A percentile compares a stretch with the other conserved stretches of the same genome.
These are phyloP conservation scores for Xylogone sp. DNA, from an alignment of 2,329 filamentous ascomycete species.

Conservation along the genomic window DNA sequence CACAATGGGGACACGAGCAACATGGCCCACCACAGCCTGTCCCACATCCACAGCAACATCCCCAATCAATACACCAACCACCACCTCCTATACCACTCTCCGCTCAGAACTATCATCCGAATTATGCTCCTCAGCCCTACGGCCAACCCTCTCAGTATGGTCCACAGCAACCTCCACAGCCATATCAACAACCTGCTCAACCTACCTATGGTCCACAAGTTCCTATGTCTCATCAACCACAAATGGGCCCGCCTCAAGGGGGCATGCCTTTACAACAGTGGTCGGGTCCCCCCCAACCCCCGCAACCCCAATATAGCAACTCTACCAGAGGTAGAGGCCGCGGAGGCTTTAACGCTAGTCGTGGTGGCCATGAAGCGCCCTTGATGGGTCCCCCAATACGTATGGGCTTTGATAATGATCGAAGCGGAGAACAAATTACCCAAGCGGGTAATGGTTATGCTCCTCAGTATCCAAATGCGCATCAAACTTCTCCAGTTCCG, in stretches of 20 bases:
- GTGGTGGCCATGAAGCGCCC: constrained; percentile 38
- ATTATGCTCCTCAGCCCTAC: constrained; percentile 55
- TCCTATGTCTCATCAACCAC: constrained; percentile 26
- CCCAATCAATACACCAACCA: constrained; percentile 22
- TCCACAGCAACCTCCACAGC: constrained; percentile 26
- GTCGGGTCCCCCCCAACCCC: constrained; percentile 26
- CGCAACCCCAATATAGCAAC: constrained; percentile 36
- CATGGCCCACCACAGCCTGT: constrained; percentile 20
- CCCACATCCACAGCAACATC: constrained; percentile 20
- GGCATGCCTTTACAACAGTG: constrained; percentile 39
- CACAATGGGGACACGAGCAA: constrained; percentile 9
- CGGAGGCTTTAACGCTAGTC: constrained; percentile 33
- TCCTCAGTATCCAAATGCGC: constrained; percentile 30
- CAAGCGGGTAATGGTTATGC: constrained; percentile 42
- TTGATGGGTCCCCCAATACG: constrained; percentile 52
- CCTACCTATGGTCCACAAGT: constrained; percentile 31
- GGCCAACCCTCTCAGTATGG: constrained; percentile 37
- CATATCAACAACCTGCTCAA: constrained; percentile 21
- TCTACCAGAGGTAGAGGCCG: constrained; percentile 25
- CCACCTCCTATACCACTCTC: constrained; percentile 40
- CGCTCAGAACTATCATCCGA: constrained; percentile 53
- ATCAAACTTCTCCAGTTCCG: constrained; percentile 22
- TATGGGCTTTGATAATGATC: constrained; percentile 49
- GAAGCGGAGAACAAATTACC: constrained; percentile 34
- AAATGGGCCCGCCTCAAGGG: constrained; percentile 27